phyloP scores from a whole-genome alignment of 768 basidiomycete genomes.

The Boletus fagicola region DNA sequence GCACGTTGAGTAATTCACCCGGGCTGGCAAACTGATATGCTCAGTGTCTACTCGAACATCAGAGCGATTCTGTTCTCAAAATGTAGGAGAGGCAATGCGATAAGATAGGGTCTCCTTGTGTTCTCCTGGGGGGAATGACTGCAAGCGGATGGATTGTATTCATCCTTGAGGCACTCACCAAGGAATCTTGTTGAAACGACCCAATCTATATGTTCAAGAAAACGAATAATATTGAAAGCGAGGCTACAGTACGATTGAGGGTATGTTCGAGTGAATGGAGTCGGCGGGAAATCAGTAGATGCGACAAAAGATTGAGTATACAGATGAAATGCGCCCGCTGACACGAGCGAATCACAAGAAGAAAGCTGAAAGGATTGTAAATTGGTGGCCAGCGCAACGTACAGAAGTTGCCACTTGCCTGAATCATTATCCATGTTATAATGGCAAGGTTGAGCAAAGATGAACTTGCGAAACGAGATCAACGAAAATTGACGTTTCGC shows the following conservation, averaged over 20 bases:
- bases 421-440: conserved; percentile 20
- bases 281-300: neutral
- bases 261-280: too few relatives aligned
- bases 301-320: conserved; percentile 1
- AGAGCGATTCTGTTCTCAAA: neutral
- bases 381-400: neutral
- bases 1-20: too few relatives aligned
- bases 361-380: conserved; percentile 13
- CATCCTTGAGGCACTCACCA: conserved; percentile 12
- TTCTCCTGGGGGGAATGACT: neutral
- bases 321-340: neutral
- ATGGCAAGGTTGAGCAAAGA: conserved; percentile 22
- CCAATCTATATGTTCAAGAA: neutral
- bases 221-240: conserved; percentile 3
- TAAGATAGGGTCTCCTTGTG: neutral
- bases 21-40: too few relatives aligned
- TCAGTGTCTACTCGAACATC: neutral
- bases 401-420: conserved; percentile 13
- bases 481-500: conserved; percentile 17
- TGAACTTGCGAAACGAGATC: conserved; percentile 15
- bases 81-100: neutral
- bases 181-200: neutral
- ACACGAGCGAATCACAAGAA: conserved; percentile 7
- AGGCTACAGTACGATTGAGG: neutral
- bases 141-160: neutral